These are phyloP conservation scores for Schizochytrium sp. DNA, from an alignment of 108 stramenopile genomes.

Conservation along the genomic window DNA sequence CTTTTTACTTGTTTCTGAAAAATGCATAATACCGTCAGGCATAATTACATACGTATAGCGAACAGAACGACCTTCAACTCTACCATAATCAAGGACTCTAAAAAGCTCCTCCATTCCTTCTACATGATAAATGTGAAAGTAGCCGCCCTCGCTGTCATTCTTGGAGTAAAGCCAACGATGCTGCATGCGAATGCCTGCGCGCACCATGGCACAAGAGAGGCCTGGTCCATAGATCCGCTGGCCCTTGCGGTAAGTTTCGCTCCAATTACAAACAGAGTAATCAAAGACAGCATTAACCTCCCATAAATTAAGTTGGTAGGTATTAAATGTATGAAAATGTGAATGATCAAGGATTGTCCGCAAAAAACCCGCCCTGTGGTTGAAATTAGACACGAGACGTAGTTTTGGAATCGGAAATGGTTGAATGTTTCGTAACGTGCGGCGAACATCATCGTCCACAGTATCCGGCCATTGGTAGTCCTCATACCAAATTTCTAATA, in stretches of 20 bases:
- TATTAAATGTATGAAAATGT: constrained; percentile 59
- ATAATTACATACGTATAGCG: constrained; percentile 67
- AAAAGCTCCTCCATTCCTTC: constrained; percentile 53
- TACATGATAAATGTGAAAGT: constrained; percentile 2
- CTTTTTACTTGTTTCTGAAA: constrained; percentile 58
- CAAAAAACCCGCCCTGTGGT: background rate
- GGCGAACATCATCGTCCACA: background rate
- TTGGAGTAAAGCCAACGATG: constrained; percentile 64
- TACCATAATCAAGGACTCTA: constrained; percentile 2
- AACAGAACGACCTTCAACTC: background rate
- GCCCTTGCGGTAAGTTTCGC: constrained; percentile 38
- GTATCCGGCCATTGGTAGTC: background rate
- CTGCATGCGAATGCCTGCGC: constrained; percentile 56
- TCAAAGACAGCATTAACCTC: constrained; percentile 58
- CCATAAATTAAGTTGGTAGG: constrained; percentile 64
- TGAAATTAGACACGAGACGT: constrained; percentile 35
- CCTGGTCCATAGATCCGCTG: constrained; percentile 62
- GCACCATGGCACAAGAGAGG: background rate
- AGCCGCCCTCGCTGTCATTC: constrained; percentile 31
- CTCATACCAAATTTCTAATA: constrained; percentile 26
- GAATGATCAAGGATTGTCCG: background rate
- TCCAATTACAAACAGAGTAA: constrained; percentile 26
- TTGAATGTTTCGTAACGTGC: background rate
- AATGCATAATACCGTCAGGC: constrained; percentile 57
- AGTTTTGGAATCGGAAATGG: constrained; percentile 36